Evolutionary conservation across 805 yeast species (phyloP).

Genomic region (Middelhovenomyces tepae): DNA sequence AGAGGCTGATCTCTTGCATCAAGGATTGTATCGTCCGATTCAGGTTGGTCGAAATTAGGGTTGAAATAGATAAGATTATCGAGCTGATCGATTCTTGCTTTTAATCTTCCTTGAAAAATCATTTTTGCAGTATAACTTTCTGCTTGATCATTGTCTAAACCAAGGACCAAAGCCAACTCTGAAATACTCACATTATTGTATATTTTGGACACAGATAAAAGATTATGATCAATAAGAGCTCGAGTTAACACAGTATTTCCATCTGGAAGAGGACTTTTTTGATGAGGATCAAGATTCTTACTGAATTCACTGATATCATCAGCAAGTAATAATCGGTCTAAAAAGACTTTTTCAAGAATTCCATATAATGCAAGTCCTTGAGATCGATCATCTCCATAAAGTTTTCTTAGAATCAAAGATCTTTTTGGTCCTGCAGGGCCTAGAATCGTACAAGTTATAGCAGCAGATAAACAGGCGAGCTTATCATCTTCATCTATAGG

Average conservation of each 20-base stretch:
- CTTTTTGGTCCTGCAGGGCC: constrained; percentile 28
- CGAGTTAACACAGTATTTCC: constrained; percentile 22
- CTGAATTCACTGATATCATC: constrained; percentile 19
- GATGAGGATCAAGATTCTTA: constrained; percentile 14
- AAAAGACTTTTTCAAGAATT: constrained; percentile 22
- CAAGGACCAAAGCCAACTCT: constrained; percentile 21
- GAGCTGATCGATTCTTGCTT: constrained; percentile 25
- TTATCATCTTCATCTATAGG: constrained; percentile 20
- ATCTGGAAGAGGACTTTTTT: constrained; percentile 14
- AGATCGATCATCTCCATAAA: constrained; percentile 24
- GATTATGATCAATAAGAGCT: constrained; percentile 28
- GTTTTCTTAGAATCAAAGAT: constrained; percentile 18
- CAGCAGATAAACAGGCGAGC: constrained; percentile 19
- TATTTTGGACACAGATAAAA: constrained; percentile 24
- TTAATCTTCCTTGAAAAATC: constrained; percentile 23
- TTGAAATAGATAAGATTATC: constrained; percentile 18
- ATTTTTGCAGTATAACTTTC: constrained; percentile 25
- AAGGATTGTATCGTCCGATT: constrained; percentile 1
- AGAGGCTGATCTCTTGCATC: constrained; percentile 6
- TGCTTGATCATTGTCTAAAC: constrained; percentile 17
- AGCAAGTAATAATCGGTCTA: constrained; percentile 20
- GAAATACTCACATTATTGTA: constrained; percentile 21
- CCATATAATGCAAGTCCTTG: constrained; percentile 8
- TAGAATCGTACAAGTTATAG: constrained; percentile 23
- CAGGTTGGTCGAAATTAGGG: constrained; percentile 1